Base-by-base conservation (phyloP, 2,329 filamentous ascomycete species). In the Anthostomella pinea region DNA sequence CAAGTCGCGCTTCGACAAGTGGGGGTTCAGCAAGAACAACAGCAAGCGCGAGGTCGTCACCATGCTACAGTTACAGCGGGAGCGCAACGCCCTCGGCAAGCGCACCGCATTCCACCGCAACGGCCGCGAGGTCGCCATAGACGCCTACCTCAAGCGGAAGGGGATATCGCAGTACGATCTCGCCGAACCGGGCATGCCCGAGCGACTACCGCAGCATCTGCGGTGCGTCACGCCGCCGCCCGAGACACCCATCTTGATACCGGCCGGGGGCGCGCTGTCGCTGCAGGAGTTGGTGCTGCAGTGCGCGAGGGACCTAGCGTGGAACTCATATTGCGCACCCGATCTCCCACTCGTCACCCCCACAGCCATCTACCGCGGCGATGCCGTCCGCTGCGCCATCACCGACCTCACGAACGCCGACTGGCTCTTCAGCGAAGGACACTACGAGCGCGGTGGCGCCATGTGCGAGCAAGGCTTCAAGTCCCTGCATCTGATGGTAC, bases 11-110 rank as follows among this genome's bases (percentile, higher is more conserved):
- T 74, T 74, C 48, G 72, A 72, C 10, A 69, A 73, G 43, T 75
- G 71, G 71, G 70, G 70, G 0, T 75, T 75, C 43, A 70, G 70
- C 25, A 75, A 75, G 57, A 74, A 75, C 40, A 74, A 74, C 43
- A 74, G 70, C 26, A 71, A 74, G 39, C 70, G 72, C 17, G 71
- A 74, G 38, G 69, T 74, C 6, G 71, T 72, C 50, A 62, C 66
- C 13, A 58, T 75, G 32, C 55, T 75, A 7, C 70, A 69, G 24
- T 69, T 72, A 56, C 73, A 74, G 43, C 72, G 73, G 29, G 69
- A 73, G 47, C 68, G 71, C 27, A 70, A 72, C 48, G 71, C 71
- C 4, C 66, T 72, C 45, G 71, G 71, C 39, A 75, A 75, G 46
- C 67, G 72, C 18, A 73, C 71, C 1, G 67, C 72, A 33, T 75